Base-by-base conservation (phyloP, 129 eudicot genomes). In the Flaveria brownii region DNA sequence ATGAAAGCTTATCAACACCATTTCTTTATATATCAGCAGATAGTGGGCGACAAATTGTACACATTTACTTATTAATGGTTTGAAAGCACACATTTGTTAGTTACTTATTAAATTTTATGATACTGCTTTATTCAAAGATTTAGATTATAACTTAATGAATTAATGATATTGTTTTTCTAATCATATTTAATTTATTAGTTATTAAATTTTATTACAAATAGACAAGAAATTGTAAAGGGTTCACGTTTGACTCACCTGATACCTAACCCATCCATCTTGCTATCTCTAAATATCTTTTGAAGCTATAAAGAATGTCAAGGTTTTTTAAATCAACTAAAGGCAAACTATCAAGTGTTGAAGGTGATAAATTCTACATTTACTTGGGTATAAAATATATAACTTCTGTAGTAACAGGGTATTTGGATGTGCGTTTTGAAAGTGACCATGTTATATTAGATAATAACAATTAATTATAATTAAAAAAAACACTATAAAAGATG, bases 1-100 rank as follows among this genome's bases (percentile, higher is more conserved):
- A 5, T 15, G 16, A 59, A 22, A 25, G 65, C 23, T 59, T 59
- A 59, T 56, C 28, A 7, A 57, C 15, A 9, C 15, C 11, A 57
- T 22, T 57, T 57, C 33, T 57, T 22, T 57, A 60, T 17, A n/a
- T 60, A 60, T 60, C 66, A 60, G 66, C 26, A 59, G n/a, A 23
- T 22, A 30, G 39, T 60, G n/a, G 39, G 62, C 9, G 64, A 57
- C 64, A 57, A 10, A 7, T 9, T 57, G 1, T 4, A 57, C 64
- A 28, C 28, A 22, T 20, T 20, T 22, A 9, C 30, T 20, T 56
- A 8, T 8, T 20, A 56, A 56, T 56, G 28, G 63, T 15, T 9
- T 9, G 63, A 18, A 56, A 57, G 28, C 13, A 57, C 33, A 9
- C 6, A 20, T 52, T n/a, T n/a, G n/a, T n/a, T n/a, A n/a, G n/a